Conservation (phyloP, 257 asterid species). For the Avicennia marina region DNA sequence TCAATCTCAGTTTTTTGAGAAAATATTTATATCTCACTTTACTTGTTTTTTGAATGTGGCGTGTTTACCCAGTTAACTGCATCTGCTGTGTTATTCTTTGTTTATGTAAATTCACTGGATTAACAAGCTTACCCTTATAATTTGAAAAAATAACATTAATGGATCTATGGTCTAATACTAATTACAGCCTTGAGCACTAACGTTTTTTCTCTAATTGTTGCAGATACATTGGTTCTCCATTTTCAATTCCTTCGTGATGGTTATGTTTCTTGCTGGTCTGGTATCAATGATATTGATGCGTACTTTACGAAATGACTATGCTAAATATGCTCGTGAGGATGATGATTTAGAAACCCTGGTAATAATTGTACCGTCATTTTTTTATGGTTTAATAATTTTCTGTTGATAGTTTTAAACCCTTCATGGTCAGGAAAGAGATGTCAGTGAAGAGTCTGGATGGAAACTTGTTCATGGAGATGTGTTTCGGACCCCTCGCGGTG, state of each 20-base stretch:
- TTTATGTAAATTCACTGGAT: too few species aligned
- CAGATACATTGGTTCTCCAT: conserved; percentile 99
- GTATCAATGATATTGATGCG: conserved; percentile 98
- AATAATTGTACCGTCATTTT: conserved; percentile 12
- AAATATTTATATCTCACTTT: too few species aligned
- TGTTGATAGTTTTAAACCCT: not conserved
- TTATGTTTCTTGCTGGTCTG: conserved; percentile 92
- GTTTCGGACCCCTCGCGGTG: conserved; percentile 64
- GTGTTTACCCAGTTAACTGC: too few species aligned
- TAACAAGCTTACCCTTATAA: too few species aligned
- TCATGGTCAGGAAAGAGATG: conserved; percentile 68
- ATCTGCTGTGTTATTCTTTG: too few species aligned
- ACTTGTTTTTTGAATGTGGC: too few species aligned
- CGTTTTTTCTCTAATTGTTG: too few species aligned
- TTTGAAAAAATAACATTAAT: too few species aligned
- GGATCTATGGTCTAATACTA: too few species aligned
- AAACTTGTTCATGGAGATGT: conserved; percentile 95
- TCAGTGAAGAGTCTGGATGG: conserved; percentile 91
- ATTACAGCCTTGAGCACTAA: too few species aligned
- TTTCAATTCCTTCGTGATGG: conserved; percentile 99
- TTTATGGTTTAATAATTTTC: too few species aligned
- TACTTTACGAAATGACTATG: conserved; percentile 93
- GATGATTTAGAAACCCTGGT: conserved; percentile 97
- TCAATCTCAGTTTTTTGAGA: too few species aligned
- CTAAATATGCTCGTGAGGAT: conserved; percentile 98